Conservation (phyloP, 306 rosid species). For the Rosa lucieae region DNA sequence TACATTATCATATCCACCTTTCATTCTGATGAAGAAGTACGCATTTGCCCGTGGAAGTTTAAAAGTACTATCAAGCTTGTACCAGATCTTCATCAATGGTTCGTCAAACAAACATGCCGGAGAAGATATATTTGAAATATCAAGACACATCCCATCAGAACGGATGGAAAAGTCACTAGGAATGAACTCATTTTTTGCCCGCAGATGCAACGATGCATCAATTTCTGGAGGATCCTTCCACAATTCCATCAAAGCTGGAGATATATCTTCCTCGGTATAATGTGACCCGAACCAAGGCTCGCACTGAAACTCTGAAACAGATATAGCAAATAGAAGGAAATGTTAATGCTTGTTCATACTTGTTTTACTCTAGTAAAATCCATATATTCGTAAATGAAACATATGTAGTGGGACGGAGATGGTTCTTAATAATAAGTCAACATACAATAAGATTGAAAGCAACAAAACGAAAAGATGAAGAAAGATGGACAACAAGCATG, state of each 20-base stretch:
- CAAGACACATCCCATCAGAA: slow-evolving; percentile 31
- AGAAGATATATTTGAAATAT: slow-evolving; percentile 41
- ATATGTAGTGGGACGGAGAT: not conserved
- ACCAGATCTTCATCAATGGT: slow-evolving; percentile 85
- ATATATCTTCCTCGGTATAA: slow-evolving; percentile 70
- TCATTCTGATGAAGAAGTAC: slow-evolving; percentile 82
- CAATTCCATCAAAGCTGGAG: slow-evolving; percentile 58
- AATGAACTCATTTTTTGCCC: slow-evolving; percentile 86
- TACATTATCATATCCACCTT: slow-evolving; percentile 62
- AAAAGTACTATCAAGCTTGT: slow-evolving; percentile 74
- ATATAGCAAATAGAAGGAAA: not conserved
- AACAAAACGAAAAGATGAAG: not conserved
- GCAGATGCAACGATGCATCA: slow-evolving; percentile 75
- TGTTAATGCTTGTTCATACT: slow-evolving; percentile 7
- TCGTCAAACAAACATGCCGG: slow-evolving; percentile 82
- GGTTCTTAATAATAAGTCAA: not conserved
- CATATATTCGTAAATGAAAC: not conserved
- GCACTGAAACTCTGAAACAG: slow-evolving; percentile 50
- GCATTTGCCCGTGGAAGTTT: slow-evolving; percentile 89
- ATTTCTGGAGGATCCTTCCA: slow-evolving; percentile 83
- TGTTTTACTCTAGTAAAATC: slow-evolving; percentile 16
- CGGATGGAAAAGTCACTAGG: slow-evolving; percentile 84
- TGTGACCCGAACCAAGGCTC: slow-evolving; percentile 96
- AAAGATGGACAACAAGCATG: slow-evolving; percentile 9
- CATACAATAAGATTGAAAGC: not conserved